These are phyloP conservation scores for Coemansia aciculifera DNA, from an alignment of 192 early-diverging fungal genomes.

Conservation along the genomic window DNA sequence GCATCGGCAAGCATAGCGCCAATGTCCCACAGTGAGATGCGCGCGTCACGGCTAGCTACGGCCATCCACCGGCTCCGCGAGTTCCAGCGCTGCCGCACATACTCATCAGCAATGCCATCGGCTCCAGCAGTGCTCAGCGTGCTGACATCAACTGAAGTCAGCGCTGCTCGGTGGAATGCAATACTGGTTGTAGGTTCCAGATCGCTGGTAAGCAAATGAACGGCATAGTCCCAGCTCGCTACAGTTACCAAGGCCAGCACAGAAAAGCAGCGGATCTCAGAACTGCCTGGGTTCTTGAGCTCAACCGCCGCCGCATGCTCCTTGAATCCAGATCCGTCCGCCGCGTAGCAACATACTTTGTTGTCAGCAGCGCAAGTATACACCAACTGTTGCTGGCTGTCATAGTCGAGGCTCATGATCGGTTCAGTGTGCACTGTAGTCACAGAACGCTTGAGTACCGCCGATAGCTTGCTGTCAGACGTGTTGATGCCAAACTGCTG, in stretches of 20 bases:
- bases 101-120: conserved; percentile 16
- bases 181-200: conserved; percentile 14
- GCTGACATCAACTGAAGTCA: conserved; percentile 43
- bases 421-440: conserved; percentile 39
- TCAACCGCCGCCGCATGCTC: background rate
- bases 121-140: conserved; percentile 15
- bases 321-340: background rate
- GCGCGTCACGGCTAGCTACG: conserved; percentile 39
- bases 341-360: conserved; percentile 28
- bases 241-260: conserved; percentile 22
- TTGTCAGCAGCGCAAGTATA: conserved; percentile 51
- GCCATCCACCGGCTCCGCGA: conserved; percentile 45
- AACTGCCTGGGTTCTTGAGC: conserved; percentile 26
- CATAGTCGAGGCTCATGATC: conserved; percentile 38
- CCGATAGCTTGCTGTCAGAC: background rate
- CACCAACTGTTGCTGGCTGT: conserved; percentile 7
- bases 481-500: conserved; percentile 23
- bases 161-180: conserved; percentile 37
- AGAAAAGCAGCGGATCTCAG: conserved; percentile 33
- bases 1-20: background rate
- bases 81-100: conserved; percentile 40
- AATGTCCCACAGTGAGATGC: conserved; percentile 47
- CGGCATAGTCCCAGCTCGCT: conserved; percentile 47
- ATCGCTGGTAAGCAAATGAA: conserved; percentile 21
- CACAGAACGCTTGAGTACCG: background rate